Conservation (phyloP, 768 basidiomycete species). For the Lentinula guzmanii region DNA sequence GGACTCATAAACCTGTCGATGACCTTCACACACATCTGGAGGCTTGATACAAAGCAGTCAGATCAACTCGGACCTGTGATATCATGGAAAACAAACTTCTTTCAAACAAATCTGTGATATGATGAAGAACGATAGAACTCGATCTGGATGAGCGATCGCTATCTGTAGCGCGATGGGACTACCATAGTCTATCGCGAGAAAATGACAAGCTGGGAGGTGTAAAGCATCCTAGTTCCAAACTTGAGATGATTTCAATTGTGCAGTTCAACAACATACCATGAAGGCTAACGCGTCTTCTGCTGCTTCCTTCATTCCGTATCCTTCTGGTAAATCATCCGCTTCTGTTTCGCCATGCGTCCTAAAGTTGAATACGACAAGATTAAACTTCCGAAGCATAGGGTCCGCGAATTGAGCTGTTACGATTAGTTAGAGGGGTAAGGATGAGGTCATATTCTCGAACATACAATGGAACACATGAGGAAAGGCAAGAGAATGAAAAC, state of each 20-base stretch:
- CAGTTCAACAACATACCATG: background rate
- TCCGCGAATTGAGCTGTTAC: constrained; percentile 2
- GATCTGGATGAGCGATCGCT: background rate
- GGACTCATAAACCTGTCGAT: background rate
- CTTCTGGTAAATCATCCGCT: background rate
- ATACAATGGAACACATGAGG: constrained; percentile 5
- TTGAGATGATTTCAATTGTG: background rate
- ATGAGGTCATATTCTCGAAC: background rate
- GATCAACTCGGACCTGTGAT: background rate
- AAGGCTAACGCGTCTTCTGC: background rate
- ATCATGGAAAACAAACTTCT: background rate
- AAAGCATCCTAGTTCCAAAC: background rate
- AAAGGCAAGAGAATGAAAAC: constrained; percentile 1
- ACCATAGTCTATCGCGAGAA: constrained; percentile 1
- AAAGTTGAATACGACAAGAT: constrained; percentile 4
- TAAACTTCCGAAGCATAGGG: constrained; percentile 4
- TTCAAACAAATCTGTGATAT: constrained; percentile 1
- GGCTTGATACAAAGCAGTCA: background rate
- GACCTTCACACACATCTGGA: constrained; percentile 3
- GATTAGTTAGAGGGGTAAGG: background rate
- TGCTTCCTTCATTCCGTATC: background rate
- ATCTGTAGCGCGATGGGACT: constrained; percentile 1
- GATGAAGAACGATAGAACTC: background rate
- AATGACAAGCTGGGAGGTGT: background rate
- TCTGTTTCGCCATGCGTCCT: background rate